Conservation (phyloP, 306 rosid species). For the Boehmeria nivea region DNA sequence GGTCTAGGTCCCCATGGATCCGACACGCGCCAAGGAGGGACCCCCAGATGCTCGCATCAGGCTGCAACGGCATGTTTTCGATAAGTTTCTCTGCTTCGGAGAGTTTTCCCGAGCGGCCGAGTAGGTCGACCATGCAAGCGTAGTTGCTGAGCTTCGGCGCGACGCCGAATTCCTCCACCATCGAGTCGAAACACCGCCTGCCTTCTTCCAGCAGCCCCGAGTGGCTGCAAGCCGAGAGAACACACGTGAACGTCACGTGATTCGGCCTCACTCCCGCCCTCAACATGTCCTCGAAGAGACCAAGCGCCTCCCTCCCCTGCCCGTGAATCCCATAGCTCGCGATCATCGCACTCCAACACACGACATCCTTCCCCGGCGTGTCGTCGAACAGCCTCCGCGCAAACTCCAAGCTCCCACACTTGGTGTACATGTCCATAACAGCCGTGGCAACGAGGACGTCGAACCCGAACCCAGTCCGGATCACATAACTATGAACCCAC, state of each 20-base stretch:
- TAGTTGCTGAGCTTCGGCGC: constrained; percentile 14
- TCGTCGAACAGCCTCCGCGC: constrained; percentile 22
- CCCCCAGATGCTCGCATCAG: constrained; percentile 18
- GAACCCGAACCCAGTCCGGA: constrained; percentile 16
- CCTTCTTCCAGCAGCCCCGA: constrained; percentile 22
- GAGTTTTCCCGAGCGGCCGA: constrained; percentile 16
- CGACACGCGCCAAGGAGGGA: constrained; percentile 20
- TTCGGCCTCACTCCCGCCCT: constrained; percentile 8
- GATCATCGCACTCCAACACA: constrained; percentile 29
- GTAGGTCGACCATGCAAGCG: constrained; percentile 24
- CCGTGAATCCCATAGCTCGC: constrained; percentile 21
- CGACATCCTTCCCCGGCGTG: constrained; percentile 9
- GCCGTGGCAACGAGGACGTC: constrained; percentile 19
- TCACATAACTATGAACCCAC: constrained; percentile 17
- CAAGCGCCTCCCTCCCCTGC: constrained; percentile 8
- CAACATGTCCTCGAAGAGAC: constrained; percentile 20
- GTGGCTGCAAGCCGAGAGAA: constrained; percentile 33
- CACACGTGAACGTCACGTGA: constrained; percentile 21
- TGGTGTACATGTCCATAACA: constrained; percentile 20
- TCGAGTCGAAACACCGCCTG: constrained; percentile 4
- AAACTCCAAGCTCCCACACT: constrained; percentile 19
- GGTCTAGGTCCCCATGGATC: constrained; percentile 11
- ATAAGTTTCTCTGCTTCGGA: constrained; percentile 17
- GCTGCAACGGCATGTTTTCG: constrained; percentile 10
- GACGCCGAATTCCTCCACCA: constrained; percentile 8